Conservation (phyloP, 2,329 filamentous ascomycete species). For the Rugonectria rugulosa region DNA sequence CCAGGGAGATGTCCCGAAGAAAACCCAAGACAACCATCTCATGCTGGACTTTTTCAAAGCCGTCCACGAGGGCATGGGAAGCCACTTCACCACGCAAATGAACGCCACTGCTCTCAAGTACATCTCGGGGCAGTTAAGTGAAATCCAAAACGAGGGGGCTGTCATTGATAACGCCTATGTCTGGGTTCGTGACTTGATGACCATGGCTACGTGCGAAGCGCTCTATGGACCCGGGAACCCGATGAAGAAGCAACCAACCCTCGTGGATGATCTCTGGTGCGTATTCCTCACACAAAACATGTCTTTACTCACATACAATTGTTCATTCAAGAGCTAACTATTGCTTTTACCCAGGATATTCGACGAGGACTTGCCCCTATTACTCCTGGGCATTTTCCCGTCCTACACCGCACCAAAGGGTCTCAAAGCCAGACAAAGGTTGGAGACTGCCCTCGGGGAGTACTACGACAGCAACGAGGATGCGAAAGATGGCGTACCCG, state of each 20-base stretch:
- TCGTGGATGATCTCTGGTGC: slow-evolving; percentile 9
- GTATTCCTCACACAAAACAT: background rate
- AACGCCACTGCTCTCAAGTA: background rate
- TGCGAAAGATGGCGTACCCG: background rate
- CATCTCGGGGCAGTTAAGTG: background rate
- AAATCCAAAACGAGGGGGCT: background rate
- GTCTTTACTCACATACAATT: too few species aligned
- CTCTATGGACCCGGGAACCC: slow-evolving; percentile 6
- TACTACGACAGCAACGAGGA: slow-evolving; percentile 1
- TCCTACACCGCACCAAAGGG: background rate
- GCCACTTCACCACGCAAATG: too few species aligned
- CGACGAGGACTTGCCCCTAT: slow-evolving; percentile 1
- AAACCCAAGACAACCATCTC: background rate
- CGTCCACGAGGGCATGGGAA: too few species aligned
- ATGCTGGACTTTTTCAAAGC: background rate
- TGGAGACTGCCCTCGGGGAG: background rate
- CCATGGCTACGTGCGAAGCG: slow-evolving; percentile 6
- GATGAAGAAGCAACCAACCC: background rate
- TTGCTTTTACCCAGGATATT: background rate
- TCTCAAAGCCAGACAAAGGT: background rate
- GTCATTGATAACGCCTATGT: background rate
- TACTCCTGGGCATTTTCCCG: slow-evolving; percentile 2
- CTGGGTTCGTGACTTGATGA: slow-evolving; percentile 11
- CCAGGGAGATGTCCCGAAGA: slow-evolving; percentile 41
- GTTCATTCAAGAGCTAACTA: too few species aligned